A percentile compares a stretch with the other conserved stretches of the same genome.
phyloP scores from a whole-genome alignment of 805 yeast species.

The Saccharomycopsis fermentans region DNA sequence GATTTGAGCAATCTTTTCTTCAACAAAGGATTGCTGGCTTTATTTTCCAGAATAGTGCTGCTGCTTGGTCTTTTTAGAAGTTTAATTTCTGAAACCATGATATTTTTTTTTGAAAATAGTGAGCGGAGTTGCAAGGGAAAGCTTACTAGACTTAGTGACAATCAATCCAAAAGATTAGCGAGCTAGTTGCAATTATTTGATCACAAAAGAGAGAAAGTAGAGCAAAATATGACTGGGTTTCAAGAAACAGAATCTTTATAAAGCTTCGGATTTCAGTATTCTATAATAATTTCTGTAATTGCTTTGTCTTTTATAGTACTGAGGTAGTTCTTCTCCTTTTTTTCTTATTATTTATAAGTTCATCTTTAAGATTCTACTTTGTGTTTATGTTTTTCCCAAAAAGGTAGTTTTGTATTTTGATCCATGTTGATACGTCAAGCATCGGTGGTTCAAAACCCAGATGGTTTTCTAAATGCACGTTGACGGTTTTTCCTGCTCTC shows the following conservation, averaged over 20 bases:
- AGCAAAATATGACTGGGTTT: not conserved
- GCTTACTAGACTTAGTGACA: too few relatives aligned
- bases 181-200: too few relatives aligned
- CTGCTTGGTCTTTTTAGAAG: not conserved
- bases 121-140: too few relatives aligned
- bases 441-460: not conserved
- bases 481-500: too few relatives aligned
- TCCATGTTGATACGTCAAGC: not conserved
- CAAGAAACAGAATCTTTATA: too few relatives aligned
- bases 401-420: not conserved
- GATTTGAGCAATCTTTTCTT: conserved; percentile 22
- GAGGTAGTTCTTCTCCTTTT: not conserved
- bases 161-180: too few relatives aligned
- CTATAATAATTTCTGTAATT: not conserved
- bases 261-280: too few relatives aligned
- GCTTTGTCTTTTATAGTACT: not conserved
- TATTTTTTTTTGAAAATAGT: too few relatives aligned
- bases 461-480: too few relatives aligned
- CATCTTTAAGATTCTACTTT: not conserved
- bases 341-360: not conserved
- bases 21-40: conserved; percentile 9
- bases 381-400: conserved; percentile 3
- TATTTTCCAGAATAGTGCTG: not conserved
- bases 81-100: not conserved
- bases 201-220: too few relatives aligned